These are phyloP conservation scores for Trichoderma polysporum DNA, from an alignment of 2,329 filamentous ascomycete genomes.

Conservation along the genomic window DNA sequence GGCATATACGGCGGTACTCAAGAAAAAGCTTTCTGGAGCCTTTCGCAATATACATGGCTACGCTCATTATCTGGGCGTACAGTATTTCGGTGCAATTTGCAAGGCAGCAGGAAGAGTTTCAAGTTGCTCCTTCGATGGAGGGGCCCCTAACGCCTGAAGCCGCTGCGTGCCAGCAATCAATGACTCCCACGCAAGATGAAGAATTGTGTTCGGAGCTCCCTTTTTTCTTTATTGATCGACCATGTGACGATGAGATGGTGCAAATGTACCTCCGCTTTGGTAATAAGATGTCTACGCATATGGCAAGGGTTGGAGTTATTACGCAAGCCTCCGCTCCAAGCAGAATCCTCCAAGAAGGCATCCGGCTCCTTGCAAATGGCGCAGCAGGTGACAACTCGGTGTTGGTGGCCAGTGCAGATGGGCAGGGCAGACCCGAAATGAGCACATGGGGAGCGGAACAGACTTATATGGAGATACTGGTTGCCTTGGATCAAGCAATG, in stretches of 20 bases:
- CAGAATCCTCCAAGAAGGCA: background rate
- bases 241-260: background rate
- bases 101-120: background rate
- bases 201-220: background rate
- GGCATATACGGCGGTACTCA: background rate
- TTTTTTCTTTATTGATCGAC: background rate
- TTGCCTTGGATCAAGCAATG: background rate
- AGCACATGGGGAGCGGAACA: background rate
- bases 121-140: background rate
- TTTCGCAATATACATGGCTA: background rate
- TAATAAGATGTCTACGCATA: background rate
- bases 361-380: background rate
- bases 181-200: background rate
- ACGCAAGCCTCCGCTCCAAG: background rate
- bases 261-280: background rate
- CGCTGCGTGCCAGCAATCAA: background rate
- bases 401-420: too few relatives aligned
- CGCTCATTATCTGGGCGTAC: background rate
- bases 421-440: too few relatives aligned
- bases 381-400: too few relatives aligned
- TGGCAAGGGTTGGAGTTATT: background rate
- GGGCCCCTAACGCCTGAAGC: too few relatives aligned
- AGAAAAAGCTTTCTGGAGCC: background rate
- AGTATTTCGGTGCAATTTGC: background rate
- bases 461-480: background rate